Evolutionary conservation across 2,329 filamentous ascomycete genomes (phyloP), one percentile per base, ranked within the genome.

Genomic region (Pyrenophora graminea): DNA sequence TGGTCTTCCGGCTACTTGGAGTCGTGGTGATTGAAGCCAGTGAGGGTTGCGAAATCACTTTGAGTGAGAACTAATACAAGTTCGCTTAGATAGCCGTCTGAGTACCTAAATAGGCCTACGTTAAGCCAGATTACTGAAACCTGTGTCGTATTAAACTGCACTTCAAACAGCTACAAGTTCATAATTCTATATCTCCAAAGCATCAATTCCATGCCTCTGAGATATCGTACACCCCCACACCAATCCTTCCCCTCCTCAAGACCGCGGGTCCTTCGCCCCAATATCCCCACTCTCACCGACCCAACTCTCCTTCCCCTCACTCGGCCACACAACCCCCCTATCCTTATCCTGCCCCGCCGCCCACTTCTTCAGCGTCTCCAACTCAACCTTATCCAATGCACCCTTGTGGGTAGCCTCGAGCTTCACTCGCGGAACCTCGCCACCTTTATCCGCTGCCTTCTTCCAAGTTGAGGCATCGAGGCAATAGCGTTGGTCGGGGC

Each of bases 401-500:
- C 75, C 77, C 53, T 77, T 74, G 62, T 82, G 79, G 31, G 80
- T 82, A 8, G 79, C 76, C 18, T 78, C 76, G 23, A 83, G 58
- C 36, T 79, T 78, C 9, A 83, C 74, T 36, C 70, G 74, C 6
- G 76, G 77, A 2, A 62, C 54, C 12, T 62, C 63, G 1, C 57
- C 40, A 5, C 55, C 53, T 7, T 54, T 59, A 19, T 63, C 61
- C 1, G 55, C 50, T 8, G 61, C 57, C 61, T 84, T 80, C 60
- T 80, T 79, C 81, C 82, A 85, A 31, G 79, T 70, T 9, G 68
- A 70, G 0, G 81, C 82, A 58, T 83, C 85, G 4, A 86, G 70
- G 63, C 84, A 86, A 78, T 82, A 85, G 61, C 80, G 80, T 55
- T 80, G 81, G 4, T 83, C 83, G 4, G 74, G 78, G 19, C 74